Evolutionary conservation across 2,329 filamentous ascomycete genomes (phyloP), one percentile per base, ranked within the genome.

Genomic region (Colletotrichum graminicola): DNA sequence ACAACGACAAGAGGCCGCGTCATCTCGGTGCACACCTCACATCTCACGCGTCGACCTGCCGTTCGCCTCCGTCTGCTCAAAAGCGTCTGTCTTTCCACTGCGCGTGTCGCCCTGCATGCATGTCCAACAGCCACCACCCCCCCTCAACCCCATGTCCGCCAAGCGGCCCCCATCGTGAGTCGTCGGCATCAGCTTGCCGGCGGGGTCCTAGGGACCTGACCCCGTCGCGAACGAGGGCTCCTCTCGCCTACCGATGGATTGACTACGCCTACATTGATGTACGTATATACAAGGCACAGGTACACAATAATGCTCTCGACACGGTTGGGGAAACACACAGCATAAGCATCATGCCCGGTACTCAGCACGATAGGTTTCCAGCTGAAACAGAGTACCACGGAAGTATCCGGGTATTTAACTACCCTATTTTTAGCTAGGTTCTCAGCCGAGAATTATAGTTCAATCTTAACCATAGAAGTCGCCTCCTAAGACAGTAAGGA

Each of bases 111-210:
- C 59, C 68, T 72, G 65, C 65, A 72, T 55, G 39, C 52, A 29
- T 36, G 34, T 11, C 18, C 14, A 32, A 52, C 45, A 39, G n/a
- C n/a, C 11, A 11, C 11, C 36, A 2, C 36, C 11, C 36, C 36
- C 18, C 36, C 26, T 10, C 41, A 8, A 23, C 39, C 61, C 49
- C 59, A 60, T 62, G 69, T 43, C 62, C 47, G 69, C 69, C 69
- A 72, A 72, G 69, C 59, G 36, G 16, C 66, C 26, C 65, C 51
- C 65, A 61, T 72, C 66, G 69, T 21, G 60, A 68, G 36, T 39
- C 60, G 51, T 69, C 69, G 69, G 69, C 69, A 72, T 26, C 59
- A 47, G 52, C 47, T 68, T 72, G 69, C 69, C 69, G 69, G 69
- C 69, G 65, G 64, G 65, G 64, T 47, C 47, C 23, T 10, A 39